These are phyloP conservation scores for Fragilaria radians DNA, from an alignment of 108 stramenopile species.

Conservation along the genomic window DNA sequence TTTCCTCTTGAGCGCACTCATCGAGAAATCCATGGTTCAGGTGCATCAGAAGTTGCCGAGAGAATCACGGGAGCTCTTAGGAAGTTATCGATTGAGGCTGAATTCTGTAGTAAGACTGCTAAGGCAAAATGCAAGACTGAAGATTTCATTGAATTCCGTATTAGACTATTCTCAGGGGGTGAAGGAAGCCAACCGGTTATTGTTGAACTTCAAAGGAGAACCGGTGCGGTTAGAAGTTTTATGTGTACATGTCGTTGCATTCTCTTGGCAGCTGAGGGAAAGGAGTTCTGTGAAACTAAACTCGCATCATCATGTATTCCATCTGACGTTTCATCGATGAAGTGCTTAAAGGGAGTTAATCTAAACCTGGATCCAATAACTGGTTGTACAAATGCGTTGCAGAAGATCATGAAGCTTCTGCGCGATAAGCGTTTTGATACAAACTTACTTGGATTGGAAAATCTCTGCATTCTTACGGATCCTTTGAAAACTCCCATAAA, in stretches of 20 bases:
- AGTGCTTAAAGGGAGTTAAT: slow-evolving; percentile 28
- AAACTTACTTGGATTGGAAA: slow-evolving; percentile 64
- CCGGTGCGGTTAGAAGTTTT: slow-evolving; percentile 51
- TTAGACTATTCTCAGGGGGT: slow-evolving; percentile 52
- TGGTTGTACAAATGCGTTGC: slow-evolving; percentile 1
- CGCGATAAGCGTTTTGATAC: slow-evolving; percentile 36
- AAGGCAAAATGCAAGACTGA: slow-evolving; percentile 61
- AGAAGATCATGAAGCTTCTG: slow-evolving; percentile 42
- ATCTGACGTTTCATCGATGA: slow-evolving; percentile 21
- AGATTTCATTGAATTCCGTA: slow-evolving; percentile 59
- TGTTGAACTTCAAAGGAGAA: slow-evolving; percentile 64
- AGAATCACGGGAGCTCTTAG: slow-evolving; percentile 54
- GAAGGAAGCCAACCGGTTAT: slow-evolving; percentile 39
- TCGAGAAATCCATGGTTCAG: slow-evolving; percentile 32
- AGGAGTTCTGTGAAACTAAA: slow-evolving; percentile 5
- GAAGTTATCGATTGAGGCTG: slow-evolving; percentile 49
- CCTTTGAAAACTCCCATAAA: slow-evolving; percentile 40
- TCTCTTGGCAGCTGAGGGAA: slow-evolving; percentile 61
- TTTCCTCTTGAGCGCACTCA: slow-evolving; percentile 47
- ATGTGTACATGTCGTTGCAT: slow-evolving; percentile 59
- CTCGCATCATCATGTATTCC: slow-evolving; percentile 2
- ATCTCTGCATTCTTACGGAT: slow-evolving; percentile 46
- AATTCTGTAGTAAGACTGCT: slow-evolving; percentile 34
- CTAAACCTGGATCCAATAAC: slow-evolving; percentile 5
- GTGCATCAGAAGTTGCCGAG: slow-evolving; percentile 34